A percentile compares a stretch with the other conserved stretches of the same genome.
These are phyloP conservation scores for Rhodotorula sp. DNA, from an alignment of 1,284 basidiomycete genomes.

Conservation along the genomic window DNA sequence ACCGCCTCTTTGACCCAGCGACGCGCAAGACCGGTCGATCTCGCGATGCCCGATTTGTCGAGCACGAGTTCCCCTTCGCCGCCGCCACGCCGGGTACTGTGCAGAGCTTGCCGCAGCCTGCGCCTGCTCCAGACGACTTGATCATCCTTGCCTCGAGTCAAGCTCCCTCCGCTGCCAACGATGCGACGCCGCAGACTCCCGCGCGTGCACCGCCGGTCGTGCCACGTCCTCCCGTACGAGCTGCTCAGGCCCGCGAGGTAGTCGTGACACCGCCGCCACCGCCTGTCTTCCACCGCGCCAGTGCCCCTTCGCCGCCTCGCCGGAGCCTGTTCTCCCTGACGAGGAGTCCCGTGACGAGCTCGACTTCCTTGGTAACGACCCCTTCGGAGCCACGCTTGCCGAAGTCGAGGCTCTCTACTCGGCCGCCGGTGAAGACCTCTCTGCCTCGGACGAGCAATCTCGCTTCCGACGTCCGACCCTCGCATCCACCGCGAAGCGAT, in stretches of 20 bases:
- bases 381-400: background rate
- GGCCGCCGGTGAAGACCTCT: background rate
- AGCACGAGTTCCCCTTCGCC: conserved; percentile 2
- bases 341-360: conserved; percentile 3
- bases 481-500: conserved; percentile 1
- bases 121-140: background rate
- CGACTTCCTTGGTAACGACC: conserved; percentile 4
- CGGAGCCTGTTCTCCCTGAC: background rate
- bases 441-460: background rate
- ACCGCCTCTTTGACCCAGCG: conserved; percentile 2
- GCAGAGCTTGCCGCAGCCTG: background rate
- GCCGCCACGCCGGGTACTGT: no score
- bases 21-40: background rate
- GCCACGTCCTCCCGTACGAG: background rate
- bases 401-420: background rate
- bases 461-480: background rate
- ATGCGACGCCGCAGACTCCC: background rate
- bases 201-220: background rate
- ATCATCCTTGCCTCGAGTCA: background rate
- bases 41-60: background rate
- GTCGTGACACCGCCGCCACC: background rate
- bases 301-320: background rate
- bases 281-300: background rate
- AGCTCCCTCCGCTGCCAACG: no score
- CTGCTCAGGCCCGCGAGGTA: background rate